Evolutionary conservation across 257 asterid genomes (phyloP), one percentile per base, ranked within the genome.

Genomic region (Jasminum sambac): DNA sequence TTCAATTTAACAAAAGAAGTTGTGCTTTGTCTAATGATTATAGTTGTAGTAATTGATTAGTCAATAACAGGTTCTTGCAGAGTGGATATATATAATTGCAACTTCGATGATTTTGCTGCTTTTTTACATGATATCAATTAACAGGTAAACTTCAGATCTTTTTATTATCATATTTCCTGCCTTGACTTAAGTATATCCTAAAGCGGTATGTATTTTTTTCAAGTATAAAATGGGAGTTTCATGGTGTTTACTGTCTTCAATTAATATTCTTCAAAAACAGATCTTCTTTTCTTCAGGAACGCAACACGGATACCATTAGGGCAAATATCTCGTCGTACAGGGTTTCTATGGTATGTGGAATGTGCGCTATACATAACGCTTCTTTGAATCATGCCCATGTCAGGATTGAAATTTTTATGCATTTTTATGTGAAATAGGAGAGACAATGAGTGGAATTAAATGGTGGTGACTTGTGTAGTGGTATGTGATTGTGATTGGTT

Each of bases 31-130:
- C 17, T 63, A 25, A 64, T 72, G 68, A 43, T 67, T 37, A n/a
- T 52, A 50, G 69, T 64, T 62, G 39, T 42, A 0, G n/a, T 21
- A 76, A 37, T 74, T 72, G 48, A 21, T 71, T 71, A 38, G 34
- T 76, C 39, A 24, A 41, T 83, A 79, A 50, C 88, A 95, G 99
- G 86, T 95, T 76, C 83, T 88, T 62, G 87, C 96, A 43, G 94
- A 85, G 70, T 86, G 95, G 96, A 79, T 82, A 66, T 82, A 79
- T 80, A 72, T 72, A 76, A 82, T 41, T 78, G 82, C 91, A 65
- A 63, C 81, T 63, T 10, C 78, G 48, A 25, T 87, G 73, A 39
- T 86, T 72, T 25, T 83, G 67, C 66, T 87, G 80, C 82, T 87
- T 74, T 73, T 84, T 64, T 66, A 78, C 74, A 41, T 78, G 64